phyloP scores from a whole-genome alignment of 1,284 basidiomycete species.

The Sanghuangporus sanghuang region DNA sequence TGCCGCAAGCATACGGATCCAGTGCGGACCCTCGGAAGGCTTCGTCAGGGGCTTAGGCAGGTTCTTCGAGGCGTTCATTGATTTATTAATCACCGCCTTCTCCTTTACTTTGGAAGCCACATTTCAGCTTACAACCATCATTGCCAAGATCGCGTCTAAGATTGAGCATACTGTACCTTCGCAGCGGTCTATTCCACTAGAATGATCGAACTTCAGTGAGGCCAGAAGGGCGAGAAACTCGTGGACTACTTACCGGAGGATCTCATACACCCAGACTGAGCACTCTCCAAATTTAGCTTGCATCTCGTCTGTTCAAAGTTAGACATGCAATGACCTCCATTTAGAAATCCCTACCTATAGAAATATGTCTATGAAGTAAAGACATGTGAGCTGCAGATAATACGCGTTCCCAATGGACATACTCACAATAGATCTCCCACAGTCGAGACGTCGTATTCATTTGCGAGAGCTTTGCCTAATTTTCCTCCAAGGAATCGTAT shows the following conservation, averaged over 20 bases:
- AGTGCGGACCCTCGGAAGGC: slow-evolving; percentile 73
- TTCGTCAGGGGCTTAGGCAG: slow-evolving; percentile 74
- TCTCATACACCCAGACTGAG: slow-evolving; percentile 89
- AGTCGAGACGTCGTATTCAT: slow-evolving; percentile 83
- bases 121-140: not conserved
- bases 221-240: not conserved
- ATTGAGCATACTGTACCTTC: slow-evolving; percentile 55
- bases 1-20: slow-evolving; percentile 87
- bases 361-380: slow-evolving; percentile 34
- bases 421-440: slow-evolving; percentile 84
- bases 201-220: not conserved
- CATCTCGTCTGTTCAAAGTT: slow-evolving; percentile 58
- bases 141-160: slow-evolving; percentile 15
- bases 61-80: slow-evolving; percentile 93
- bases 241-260: slow-evolving; percentile 46
- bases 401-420: not conserved
- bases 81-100: slow-evolving; percentile 77
- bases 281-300: slow-evolving; percentile 81
- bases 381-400: not conserved
- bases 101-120: slow-evolving; percentile 68
- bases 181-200: slow-evolving; percentile 82
- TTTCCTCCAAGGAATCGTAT: slow-evolving; percentile 96
- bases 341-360: slow-evolving; percentile 34
- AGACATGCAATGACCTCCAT: not conserved
- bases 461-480: slow-evolving; percentile 82